phyloP scores from a whole-genome alignment of 495 filamentous ascomycete species.

The Cairneyella variabilis region DNA sequence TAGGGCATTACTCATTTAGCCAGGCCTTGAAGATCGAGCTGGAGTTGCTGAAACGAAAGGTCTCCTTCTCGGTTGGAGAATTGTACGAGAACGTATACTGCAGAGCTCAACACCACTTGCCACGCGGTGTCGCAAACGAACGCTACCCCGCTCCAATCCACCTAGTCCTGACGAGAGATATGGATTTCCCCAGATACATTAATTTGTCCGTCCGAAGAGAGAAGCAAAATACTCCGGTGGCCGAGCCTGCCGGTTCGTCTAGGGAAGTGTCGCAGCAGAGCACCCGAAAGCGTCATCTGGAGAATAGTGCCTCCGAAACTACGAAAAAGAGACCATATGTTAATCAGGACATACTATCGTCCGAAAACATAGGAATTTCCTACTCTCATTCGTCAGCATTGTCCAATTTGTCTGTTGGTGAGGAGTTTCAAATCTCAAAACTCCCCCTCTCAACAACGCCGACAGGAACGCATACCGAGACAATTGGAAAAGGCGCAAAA shows the following conservation, averaged over 20 bases:
- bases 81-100: neutral
- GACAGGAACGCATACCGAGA: neutral
- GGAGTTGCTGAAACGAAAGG: neutral
- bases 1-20: slow-evolving; percentile 49
- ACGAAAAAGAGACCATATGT: neutral
- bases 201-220: neutral
- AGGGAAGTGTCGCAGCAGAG: neutral
- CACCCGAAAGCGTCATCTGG: neutral
- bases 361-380: neutral
- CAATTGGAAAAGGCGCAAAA: neutral
- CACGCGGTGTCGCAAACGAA: neutral
- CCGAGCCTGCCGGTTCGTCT: neutral
- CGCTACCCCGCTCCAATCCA: neutral
- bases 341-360: neutral
- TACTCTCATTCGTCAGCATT: too few relatives aligned
- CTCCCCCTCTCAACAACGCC: neutral
- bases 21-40: slow-evolving; percentile 19
- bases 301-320: neutral
- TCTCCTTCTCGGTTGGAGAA: neutral
- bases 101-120: neutral
- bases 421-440: neutral
- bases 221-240: neutral
- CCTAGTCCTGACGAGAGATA: neutral
- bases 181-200: neutral
- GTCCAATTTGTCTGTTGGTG: neutral